phyloP scores from a whole-genome alignment of 163 green algal species.

The Prototheca stagnorum region DNA sequence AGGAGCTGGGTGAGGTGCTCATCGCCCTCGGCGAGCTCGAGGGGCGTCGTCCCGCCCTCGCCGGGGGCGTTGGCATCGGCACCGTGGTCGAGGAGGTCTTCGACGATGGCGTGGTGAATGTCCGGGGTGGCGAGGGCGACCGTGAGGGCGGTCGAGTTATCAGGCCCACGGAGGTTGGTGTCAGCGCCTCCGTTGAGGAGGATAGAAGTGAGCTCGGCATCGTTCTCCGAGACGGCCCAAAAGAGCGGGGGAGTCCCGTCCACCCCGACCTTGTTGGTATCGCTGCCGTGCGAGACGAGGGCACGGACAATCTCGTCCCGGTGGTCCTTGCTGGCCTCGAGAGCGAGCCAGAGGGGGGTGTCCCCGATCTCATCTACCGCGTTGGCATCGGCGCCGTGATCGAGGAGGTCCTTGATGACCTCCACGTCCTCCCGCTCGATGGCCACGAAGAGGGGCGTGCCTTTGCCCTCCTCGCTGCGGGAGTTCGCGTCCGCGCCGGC shows the following conservation, averaged over 20 bases:
- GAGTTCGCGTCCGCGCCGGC: neutral
- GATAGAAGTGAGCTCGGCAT: too few relatives aligned
- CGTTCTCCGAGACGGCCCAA: too few relatives aligned
- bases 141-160: neutral
- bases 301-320: too few relatives aligned
- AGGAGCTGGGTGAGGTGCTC: too few relatives aligned
- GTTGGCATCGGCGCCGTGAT: conserved; percentile 1
- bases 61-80: neutral
- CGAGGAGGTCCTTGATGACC: neutral
- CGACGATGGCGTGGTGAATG: neutral
- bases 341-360: too few relatives aligned
- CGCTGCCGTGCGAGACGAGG: too few relatives aligned
- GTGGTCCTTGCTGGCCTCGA: too few relatives aligned
- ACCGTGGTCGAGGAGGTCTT: conserved; percentile 2
- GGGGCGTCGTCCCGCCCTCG: neutral
- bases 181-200: too few relatives aligned
- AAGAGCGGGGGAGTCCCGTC: too few relatives aligned
- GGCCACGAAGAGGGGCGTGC: neutral
- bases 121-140: neutral
- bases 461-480: neutral
- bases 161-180: conserved; percentile 1
- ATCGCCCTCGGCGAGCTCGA: too few relatives aligned
- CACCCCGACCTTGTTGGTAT: too few relatives aligned
- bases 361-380: neutral
- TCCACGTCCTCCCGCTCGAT: neutral